Percentiles rank a stretch among this genome's conserved stretches.
These are phyloP conservation scores for Ustilago sp. DNA, from an alignment of 1,284 basidiomycete species.

Conservation along the genomic window DNA sequence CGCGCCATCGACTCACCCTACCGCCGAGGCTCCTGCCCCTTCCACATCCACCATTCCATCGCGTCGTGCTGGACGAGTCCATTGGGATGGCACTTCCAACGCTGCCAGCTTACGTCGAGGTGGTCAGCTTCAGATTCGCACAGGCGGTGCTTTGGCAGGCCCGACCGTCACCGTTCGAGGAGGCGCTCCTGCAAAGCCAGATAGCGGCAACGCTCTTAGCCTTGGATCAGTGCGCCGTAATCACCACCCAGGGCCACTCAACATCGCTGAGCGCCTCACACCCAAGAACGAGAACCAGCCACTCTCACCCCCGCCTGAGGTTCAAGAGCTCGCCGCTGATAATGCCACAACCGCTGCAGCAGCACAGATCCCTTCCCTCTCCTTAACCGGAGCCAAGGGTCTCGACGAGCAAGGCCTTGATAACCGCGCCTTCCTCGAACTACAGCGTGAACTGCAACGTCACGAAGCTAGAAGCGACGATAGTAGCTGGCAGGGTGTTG, in stretches of 20 bases:
- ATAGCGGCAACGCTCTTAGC: slow-evolving; percentile 21
- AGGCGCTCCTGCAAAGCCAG: slow-evolving; percentile 20
- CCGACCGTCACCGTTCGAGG: slow-evolving; percentile 56
- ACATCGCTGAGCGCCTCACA: slow-evolving; percentile 52
- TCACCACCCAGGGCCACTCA: slow-evolving; percentile 65
- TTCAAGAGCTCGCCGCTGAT: background rate
- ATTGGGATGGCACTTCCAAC: slow-evolving; percentile 51
- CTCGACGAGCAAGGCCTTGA: slow-evolving; percentile 64
- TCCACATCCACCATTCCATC: slow-evolving; percentile 10
- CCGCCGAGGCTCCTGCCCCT: slow-evolving; percentile 2
- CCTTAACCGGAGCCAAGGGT: slow-evolving; percentile 55
- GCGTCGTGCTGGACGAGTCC: slow-evolving; percentile 42
- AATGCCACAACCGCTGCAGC: slow-evolving; percentile 1
- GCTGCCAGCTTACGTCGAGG: slow-evolving; percentile 42
- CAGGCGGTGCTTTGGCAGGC: slow-evolving; percentile 38
- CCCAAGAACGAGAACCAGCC: slow-evolving; percentile 19
- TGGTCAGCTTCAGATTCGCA: slow-evolving; percentile 35
- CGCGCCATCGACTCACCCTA: background rate
- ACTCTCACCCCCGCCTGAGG: background rate
- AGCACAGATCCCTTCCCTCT: slow-evolving; percentile 41
- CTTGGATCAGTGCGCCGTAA: slow-evolving; percentile 50
- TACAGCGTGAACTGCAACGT: slow-evolving; percentile 59
- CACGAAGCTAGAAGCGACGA: slow-evolving; percentile 54
- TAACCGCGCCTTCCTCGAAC: slow-evolving; percentile 61
- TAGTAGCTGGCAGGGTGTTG: slow-evolving; percentile 34